A percentile compares a stretch with the other conserved stretches of the same genome.
Conservation (phyloP, 176 grass and related monocot genomes). For the Carex myosuroides region DNA sequence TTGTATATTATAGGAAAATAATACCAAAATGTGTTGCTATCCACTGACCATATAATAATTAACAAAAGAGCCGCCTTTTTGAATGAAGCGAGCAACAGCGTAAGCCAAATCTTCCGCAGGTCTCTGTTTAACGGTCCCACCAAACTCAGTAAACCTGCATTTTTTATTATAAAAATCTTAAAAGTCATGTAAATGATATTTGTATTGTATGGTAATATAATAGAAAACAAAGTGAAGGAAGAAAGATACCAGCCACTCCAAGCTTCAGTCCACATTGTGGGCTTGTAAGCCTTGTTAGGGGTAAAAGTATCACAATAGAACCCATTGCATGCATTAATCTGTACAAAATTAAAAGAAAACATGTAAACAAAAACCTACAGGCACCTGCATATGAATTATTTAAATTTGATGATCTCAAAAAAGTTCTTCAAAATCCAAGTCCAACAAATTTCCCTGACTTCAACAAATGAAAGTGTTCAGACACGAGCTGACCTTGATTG, state of each 20-base stretch:
- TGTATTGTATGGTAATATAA: conserved; percentile 8
- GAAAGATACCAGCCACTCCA: conserved; percentile 91
- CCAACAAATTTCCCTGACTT: background rate
- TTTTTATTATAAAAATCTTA: conserved; percentile 4
- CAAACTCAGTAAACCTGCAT: conserved; percentile 94
- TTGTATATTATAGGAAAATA: background rate
- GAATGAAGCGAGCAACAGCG: conserved; percentile 84
- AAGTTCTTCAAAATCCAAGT: background rate
- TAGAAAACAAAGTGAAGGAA: background rate
- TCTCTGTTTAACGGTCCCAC: conserved; percentile 74
- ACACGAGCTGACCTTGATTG: background rate
- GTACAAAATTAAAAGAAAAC: conserved; percentile 22
- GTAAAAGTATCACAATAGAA: conserved; percentile 98
- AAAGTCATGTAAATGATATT: background rate
- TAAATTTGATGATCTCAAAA: background rate
- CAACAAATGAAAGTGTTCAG: background rate
- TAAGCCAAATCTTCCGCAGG: conserved; percentile 93
- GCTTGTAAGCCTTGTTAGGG: conserved; percentile 80
- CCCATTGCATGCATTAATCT: conserved; percentile 99
- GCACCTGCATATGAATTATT: background rate
- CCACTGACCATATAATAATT: conserved; percentile 95
- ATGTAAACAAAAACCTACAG: background rate
- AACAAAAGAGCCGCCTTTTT: conserved; percentile 98
- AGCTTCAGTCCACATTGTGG: conserved; percentile 99
- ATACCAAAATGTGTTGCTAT: background rate